Conservation (phyloP, 495 filamentous ascomycete species). For the Cairneyella variabilis region DNA sequence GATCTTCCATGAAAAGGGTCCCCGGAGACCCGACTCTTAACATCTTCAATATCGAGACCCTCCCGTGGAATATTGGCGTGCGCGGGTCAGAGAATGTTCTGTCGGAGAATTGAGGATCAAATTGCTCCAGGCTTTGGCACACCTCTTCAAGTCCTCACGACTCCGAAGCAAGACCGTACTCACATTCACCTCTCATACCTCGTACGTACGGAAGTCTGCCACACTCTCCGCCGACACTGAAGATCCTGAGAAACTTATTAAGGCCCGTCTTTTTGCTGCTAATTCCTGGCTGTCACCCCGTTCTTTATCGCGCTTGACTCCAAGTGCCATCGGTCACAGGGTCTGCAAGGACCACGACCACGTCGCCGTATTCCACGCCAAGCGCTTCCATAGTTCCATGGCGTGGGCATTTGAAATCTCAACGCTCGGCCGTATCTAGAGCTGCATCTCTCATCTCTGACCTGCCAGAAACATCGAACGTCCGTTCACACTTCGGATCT, state of each 20-base stretch:
- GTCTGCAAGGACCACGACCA: slow-evolving; percentile 2
- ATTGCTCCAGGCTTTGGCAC: background rate
- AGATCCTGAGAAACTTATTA: background rate
- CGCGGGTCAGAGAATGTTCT: slow-evolving; percentile 3
- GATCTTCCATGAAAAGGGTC: background rate
- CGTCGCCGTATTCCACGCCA: background rate
- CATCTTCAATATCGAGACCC: slow-evolving; percentile 8
- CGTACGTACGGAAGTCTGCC: too few species aligned
- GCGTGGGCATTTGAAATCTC: background rate
- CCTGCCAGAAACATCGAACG: slow-evolving; percentile 21
- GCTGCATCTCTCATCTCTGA: background rate
- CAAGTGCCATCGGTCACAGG: too few species aligned
- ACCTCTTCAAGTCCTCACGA: background rate
- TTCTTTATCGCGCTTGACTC: slow-evolving; percentile 3
- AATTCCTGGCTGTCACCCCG: slow-evolving; percentile 2
- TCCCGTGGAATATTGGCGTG: slow-evolving; percentile 3
- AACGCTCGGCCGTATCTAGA: background rate
- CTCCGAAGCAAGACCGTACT: too few species aligned
- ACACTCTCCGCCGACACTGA: background rate
- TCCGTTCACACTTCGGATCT: too few species aligned
- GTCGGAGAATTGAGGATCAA: slow-evolving; percentile 17
- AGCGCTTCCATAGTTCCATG: background rate
- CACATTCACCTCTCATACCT: too few species aligned
- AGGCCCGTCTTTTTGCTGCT: background rate
- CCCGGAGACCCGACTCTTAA: too few species aligned